Base-by-base conservation (phyloP, 805 yeast genomes). In the Myxozyma nipponensis region DNA sequence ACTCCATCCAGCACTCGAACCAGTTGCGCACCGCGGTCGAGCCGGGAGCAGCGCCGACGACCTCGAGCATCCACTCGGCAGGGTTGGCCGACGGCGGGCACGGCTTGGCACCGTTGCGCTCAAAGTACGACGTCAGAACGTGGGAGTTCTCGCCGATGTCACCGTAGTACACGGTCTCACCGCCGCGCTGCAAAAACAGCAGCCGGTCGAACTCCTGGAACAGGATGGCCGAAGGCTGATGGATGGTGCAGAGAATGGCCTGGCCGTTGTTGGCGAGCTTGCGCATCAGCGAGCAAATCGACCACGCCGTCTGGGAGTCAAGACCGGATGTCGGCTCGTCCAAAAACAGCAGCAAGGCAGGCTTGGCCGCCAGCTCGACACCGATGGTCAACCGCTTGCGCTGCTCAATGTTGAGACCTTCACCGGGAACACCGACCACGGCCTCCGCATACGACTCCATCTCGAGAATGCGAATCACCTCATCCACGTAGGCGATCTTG, bases 1-100 rank as follows among this genome's bases (percentile, higher is more conserved):
- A 86, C 42, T 76, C 74, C 65, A 77, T 68, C 96, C 96, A 86
- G 46, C 84, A 88, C 62, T 85, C 82, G 25, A 44, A 59, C 61
- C 64, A 67, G 43, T 68, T 69, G 19, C 49, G 45, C 23, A 50
- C 58, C 10, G 69, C 67, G 9, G 49, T 49, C 7, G 68, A 60
- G 21, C 68, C 72, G 44, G 69, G 70, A 38, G 66, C 70, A 48
- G 71, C 73, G 28, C 77, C 75, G 47, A 65, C 62, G n/a, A 60
- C 63, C 39, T 84, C 84, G 68, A 88, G 73, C 95, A 88, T 88
- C 93, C 95, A 88, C 71, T 87, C 95, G 13, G 90, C 91, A 28
- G 91, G 93, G 58, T 85, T 85, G 3, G 86, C 88, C 38, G 74
- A 73, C 4, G 73, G 69, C 19, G 90, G 89, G 70, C 90, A 84